A percentile compares a stretch with the other conserved stretches of the same genome.
Conservation (phyloP, 257 asterid genomes). For the Solanum paucissectum region DNA sequence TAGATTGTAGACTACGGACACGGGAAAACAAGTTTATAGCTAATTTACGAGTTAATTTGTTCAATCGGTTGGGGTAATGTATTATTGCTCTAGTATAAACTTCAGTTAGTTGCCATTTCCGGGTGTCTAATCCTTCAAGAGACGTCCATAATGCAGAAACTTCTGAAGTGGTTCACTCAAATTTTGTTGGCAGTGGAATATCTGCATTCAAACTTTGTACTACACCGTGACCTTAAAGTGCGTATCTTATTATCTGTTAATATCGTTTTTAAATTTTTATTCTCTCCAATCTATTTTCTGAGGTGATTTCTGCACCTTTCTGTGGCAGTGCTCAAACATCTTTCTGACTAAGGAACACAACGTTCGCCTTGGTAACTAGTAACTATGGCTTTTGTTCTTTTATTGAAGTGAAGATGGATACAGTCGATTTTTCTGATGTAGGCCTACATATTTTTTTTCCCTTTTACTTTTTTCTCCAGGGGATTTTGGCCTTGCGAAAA, state of each 20-base stretch:
- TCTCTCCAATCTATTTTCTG: background rate
- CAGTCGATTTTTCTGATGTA: background rate
- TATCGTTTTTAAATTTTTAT: background rate
- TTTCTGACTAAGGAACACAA: constrained; percentile 93
- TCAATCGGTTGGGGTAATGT: background rate
- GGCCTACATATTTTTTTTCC: constrained; percentile 1
- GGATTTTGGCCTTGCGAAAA: constrained; percentile 98
- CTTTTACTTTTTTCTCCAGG: constrained; percentile 37
- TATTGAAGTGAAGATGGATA: background rate
- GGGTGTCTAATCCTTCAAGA: background rate
- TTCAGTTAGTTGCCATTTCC: background rate
- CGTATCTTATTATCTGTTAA: background rate
- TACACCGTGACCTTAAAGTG: constrained; percentile 96
- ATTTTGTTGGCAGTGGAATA: constrained; percentile 86
- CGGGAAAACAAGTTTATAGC: background rate
- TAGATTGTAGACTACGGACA: background rate
- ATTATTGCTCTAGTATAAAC: background rate
- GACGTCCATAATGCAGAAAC: constrained; percentile 44
- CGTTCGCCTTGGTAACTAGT: constrained; percentile 88
- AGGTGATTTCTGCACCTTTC: constrained; percentile 11
- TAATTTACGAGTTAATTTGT: background rate
- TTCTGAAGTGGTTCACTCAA: constrained; percentile 93
- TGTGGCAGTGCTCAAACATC: constrained; percentile 89
- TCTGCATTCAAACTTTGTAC: constrained; percentile 89
- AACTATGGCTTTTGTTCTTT: constrained; percentile 12